Conservation (phyloP, 768 basidiomycete genomes). For the Phallus indusiatus region DNA sequence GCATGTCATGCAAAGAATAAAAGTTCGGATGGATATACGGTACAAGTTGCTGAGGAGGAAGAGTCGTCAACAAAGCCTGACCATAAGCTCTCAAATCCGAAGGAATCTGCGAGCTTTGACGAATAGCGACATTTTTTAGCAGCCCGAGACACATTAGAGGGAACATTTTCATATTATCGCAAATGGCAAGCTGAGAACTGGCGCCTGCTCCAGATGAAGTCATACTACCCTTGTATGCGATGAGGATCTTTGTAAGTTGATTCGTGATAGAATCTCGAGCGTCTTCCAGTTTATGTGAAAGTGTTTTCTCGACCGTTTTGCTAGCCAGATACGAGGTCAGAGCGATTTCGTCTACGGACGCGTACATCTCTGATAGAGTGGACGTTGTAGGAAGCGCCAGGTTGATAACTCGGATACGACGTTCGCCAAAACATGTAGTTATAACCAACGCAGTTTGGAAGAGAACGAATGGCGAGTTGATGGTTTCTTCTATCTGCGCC, state of each 20-base stretch:
- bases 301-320: slow-evolving; percentile 85
- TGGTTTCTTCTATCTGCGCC: slow-evolving; percentile 88
- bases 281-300: slow-evolving; percentile 83
- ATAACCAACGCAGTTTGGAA: slow-evolving; percentile 92
- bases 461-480: slow-evolving; percentile 85
- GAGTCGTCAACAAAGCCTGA: slow-evolving; percentile 80
- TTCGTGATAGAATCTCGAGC: slow-evolving; percentile 74
- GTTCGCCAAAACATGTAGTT: slow-evolving; percentile 87
- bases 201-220: slow-evolving; percentile 90
- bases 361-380: slow-evolving; percentile 82
- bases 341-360: slow-evolving; percentile 83
- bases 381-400: slow-evolving; percentile 80
- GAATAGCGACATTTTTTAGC: slow-evolving; percentile 91
- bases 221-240: slow-evolving; percentile 95
- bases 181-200: slow-evolving; percentile 84
- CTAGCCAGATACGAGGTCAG: slow-evolving; percentile 77
- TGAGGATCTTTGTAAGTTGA: slow-evolving; percentile 74
- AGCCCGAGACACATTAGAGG: slow-evolving; percentile 85
- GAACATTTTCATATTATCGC: slow-evolving; percentile 91
- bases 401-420: slow-evolving; percentile 86
- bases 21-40: slow-evolving; percentile 94
- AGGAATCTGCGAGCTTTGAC: slow-evolving; percentile 95
- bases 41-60: slow-evolving; percentile 84
- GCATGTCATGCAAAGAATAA: slow-evolving; percentile 96
- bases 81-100: slow-evolving; percentile 95